Conservation (phyloP, 2,329 filamentous ascomycete genomes). For the Beauveria australis region DNA sequence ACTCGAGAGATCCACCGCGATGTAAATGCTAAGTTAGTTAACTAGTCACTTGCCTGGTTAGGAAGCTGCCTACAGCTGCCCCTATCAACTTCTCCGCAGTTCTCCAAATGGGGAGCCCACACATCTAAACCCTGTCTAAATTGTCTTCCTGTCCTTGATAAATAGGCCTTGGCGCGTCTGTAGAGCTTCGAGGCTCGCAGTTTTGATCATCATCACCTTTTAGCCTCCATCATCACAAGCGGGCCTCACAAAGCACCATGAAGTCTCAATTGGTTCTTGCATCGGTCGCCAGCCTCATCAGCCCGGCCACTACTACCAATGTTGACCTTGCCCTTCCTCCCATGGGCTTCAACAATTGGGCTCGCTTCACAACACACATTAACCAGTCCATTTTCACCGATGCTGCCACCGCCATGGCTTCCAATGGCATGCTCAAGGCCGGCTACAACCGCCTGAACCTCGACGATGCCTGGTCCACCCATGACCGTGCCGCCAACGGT, state of each 20-base stretch:
- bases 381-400: conserved; percentile 39
- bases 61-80: neutral
- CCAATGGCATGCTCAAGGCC: conserved; percentile 29
- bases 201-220: neutral
- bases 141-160: neutral
- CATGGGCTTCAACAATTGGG: conserved; percentile 47
- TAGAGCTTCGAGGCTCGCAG: neutral
- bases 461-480: conserved; percentile 37
- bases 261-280: conserved; percentile 11
- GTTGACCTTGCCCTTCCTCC: conserved; percentile 24
- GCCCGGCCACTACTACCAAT: neutral
- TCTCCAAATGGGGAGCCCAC: neutral
- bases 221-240: neutral
- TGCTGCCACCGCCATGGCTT: conserved; percentile 36
- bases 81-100: neutral
- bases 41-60: conserved; percentile 1
- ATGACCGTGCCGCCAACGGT: conserved; percentile 25
- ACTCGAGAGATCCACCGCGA: neutral
- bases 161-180: neutral
- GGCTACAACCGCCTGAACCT: conserved; percentile 31
- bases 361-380: conserved; percentile 37
- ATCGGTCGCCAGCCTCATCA: conserved; percentile 5
- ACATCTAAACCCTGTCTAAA: neutral
- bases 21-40: neutral
- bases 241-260: neutral